Evolutionary conservation across 768 basidiomycete species (phyloP), one percentile per base, ranked within the genome.

Genomic region (Panaeolus cyanescens): DNA sequence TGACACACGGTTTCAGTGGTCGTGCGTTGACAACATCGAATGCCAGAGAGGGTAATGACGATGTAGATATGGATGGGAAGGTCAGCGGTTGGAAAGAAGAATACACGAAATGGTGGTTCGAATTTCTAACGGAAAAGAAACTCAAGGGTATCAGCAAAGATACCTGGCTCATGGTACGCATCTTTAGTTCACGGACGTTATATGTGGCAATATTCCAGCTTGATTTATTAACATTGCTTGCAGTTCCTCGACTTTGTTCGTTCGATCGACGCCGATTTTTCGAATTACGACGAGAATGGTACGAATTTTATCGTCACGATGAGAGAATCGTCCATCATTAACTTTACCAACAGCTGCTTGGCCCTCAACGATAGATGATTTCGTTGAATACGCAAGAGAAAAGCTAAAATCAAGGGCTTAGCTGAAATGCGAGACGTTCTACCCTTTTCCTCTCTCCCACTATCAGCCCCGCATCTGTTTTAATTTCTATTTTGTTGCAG

Each of bases 341-440:
- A 9, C 30, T 58, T 59, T 40, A 5, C 31, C 34, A 33, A 19
- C 68, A 92, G 93, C 84, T 53, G 90, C 93, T 1, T 95, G 93
- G 93, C 93, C 93, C 4, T 93, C 92, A 34, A 83, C 88, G 22
- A 90, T 95, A 63, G 93, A 95, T 67, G 91, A 92, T 56, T 94
- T 93, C 67, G 91, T 92, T 15, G 85, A 82, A 58, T 89, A 80
- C 68, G 89, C 85, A 37, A 85, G 81, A 69, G 73, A 74, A 63
- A 75, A 79, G 53, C 62, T 80, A 53, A 42, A 55, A 8, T 31
- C 55, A 13, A 32, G 25, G 17, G 37, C 40, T 13, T 56, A 37
- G 22, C 9, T 55, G 54, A 15, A 30, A 9, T 8, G 31, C 13
- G 6, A 31, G n/a, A 32, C 30, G 6, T 34, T n/a, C n/a, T 33